A percentile compares a stretch with the other conserved stretches of the same genome.
Evolutionary conservation across 1,284 basidiomycete species (phyloP).

Genomic region (Tilletia walkeri): DNA sequence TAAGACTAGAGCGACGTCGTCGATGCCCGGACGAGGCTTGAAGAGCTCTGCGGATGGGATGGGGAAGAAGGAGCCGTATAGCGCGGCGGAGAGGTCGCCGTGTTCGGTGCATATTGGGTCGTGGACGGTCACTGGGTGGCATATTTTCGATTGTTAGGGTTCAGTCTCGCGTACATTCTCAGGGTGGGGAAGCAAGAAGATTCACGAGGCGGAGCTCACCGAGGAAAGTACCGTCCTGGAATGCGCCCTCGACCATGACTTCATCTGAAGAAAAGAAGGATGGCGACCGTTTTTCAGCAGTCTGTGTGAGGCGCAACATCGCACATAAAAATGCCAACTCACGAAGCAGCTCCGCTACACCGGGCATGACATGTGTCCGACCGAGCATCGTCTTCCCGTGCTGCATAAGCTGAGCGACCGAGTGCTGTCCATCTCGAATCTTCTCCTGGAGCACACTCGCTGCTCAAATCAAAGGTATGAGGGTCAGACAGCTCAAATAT

Average conservation of each 20-base stretch:
- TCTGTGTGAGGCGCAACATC: constrained; percentile 64
- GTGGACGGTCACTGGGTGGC: constrained; percentile 59
- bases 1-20: constrained; percentile 20
- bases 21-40: not conserved
- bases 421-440: constrained; percentile 87
- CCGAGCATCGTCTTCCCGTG: constrained; percentile 76
- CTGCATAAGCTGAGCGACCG: constrained; percentile 82
- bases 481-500: no score
- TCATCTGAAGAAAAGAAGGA: constrained; percentile 36
- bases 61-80: constrained; percentile 91
- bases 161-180: not conserved
- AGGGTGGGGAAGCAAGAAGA: not conserved
- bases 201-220: constrained; percentile 10
- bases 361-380: constrained; percentile 81
- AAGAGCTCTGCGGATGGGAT: constrained; percentile 65
- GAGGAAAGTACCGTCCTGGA: constrained; percentile 50
- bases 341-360: constrained; percentile 56
- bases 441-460: constrained; percentile 84
- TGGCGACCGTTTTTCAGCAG: constrained; percentile 60
- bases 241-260: constrained; percentile 55
- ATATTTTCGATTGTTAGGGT: not conserved
- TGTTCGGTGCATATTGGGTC: constrained; percentile 74
- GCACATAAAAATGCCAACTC: not conserved
- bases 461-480: no score
- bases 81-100: constrained; percentile 74